Percentiles rank a stretch among this genome's conserved stretches.
phyloP scores from a whole-genome alignment of 345 rosid genomes.

The Sisymbrium altissimum region DNA sequence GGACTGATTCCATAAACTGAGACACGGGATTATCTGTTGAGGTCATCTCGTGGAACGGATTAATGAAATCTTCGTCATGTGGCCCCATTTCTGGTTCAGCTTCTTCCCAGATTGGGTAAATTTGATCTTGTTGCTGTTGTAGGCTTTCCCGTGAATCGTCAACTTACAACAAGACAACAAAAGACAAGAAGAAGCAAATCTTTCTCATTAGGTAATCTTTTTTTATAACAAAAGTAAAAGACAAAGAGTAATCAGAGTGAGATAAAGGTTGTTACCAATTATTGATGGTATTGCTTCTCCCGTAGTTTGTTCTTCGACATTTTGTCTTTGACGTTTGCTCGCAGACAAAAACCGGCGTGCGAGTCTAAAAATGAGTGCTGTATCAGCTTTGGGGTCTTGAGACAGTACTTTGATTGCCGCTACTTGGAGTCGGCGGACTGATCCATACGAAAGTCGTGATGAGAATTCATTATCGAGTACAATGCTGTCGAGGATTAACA shows the following conservation, averaged over 20 bases:
- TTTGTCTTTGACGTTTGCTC: slow-evolving; percentile 37
- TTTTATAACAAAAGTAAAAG: background rate
- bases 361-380: slow-evolving; percentile 59
- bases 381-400: slow-evolving; percentile 61
- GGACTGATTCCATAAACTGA: slow-evolving; percentile 59
- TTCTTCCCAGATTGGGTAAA: slow-evolving; percentile 31
- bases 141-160: slow-evolving; percentile 5
- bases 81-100: slow-evolving; percentile 13
- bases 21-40: slow-evolving; percentile 50
- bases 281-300: slow-evolving; percentile 25
- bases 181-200: background rate
- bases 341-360: slow-evolving; percentile 61
- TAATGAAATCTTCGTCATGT: slow-evolving; percentile 26
- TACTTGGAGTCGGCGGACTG: slow-evolving; percentile 77
- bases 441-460: slow-evolving; percentile 85
- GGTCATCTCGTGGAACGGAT: slow-evolving; percentile 31
- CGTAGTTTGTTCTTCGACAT: background rate
- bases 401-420: slow-evolving; percentile 73
- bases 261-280: slow-evolving; percentile 22
- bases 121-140: slow-evolving; percentile 15
- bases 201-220: background rate
- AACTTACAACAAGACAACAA: background rate
- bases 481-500: slow-evolving; percentile 59
- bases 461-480: slow-evolving; percentile 84
- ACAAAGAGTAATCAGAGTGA: background rate